These are phyloP conservation scores for Capillidium heterosporum DNA, from an alignment of 371 early-diverging fungal species.

Conservation along the genomic window DNA sequence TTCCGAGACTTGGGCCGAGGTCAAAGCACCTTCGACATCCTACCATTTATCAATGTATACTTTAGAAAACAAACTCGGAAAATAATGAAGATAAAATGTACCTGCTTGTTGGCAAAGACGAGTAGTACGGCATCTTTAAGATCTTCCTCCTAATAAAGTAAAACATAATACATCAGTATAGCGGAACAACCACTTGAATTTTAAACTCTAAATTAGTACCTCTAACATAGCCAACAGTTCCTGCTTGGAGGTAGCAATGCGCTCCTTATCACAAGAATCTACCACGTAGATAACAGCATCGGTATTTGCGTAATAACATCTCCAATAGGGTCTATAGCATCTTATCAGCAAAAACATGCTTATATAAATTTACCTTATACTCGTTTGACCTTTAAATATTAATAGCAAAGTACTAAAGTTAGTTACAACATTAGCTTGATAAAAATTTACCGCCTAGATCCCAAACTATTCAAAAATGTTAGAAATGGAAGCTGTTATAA, in stretches of 20 bases:
- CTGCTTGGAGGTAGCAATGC: constrained; percentile 68
- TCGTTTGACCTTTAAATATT: constrained; percentile 5
- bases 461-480: constrained; percentile 35
- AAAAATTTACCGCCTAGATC: constrained; percentile 74
- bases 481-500: background rate
- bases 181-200: background rate
- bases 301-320: constrained; percentile 88
- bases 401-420: background rate
- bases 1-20: constrained; percentile 84
- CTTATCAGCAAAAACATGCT: background rate
- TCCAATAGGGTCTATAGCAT: constrained; percentile 50
- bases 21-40: constrained; percentile 89
- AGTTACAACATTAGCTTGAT: constrained; percentile 10
- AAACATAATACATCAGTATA: background rate
- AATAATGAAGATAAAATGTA: background rate
- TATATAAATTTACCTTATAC: constrained; percentile 9
- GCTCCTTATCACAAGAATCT: constrained; percentile 82
- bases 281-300: constrained; percentile 95
- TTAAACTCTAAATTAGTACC: background rate
- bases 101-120: constrained; percentile 91
- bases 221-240: constrained; percentile 76
- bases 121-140: constrained; percentile 72
- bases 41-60: background rate
- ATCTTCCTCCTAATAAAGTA: constrained; percentile 58
- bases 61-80: background rate